phyloP scores from a whole-genome alignment of 140 eudicot species.

The Anethum foeniculum region DNA sequence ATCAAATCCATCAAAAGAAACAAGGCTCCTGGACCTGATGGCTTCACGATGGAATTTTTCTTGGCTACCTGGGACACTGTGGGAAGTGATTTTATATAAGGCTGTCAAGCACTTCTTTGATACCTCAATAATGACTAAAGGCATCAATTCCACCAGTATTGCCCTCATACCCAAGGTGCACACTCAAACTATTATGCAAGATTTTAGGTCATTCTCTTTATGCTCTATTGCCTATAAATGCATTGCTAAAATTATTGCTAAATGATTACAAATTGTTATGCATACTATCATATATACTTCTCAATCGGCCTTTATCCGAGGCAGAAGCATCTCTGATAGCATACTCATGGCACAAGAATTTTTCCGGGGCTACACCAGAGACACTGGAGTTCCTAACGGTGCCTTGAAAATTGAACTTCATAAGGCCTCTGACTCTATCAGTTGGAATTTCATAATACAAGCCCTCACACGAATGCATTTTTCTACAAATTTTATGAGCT shows the following conservation, averaged over 20 bases:
- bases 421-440: not conserved
- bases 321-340: not conserved
- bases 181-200: not conserved
- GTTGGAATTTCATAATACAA: not conserved
- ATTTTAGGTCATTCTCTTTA: not conserved
- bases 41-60: not conserved
- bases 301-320: not conserved
- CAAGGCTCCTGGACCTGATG: not conserved
- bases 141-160: not conserved
- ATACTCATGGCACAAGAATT: not conserved
- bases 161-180: not conserved
- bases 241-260: not conserved
- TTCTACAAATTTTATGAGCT: not conserved
- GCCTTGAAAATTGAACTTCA: not conserved
- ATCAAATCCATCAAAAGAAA: not conserved
- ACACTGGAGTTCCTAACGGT: not conserved
- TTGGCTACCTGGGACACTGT: too few species aligned
- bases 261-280: not conserved
- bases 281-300: not conserved
- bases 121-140: not conserved
- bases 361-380: not conserved
- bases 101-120: not conserved
- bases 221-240: not conserved
- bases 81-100: not conserved
- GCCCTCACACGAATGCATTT: not conserved